Evolutionary conservation across 768 basidiomycete species (phyloP).

Genomic region (Mycena olivaceomarginata): DNA sequence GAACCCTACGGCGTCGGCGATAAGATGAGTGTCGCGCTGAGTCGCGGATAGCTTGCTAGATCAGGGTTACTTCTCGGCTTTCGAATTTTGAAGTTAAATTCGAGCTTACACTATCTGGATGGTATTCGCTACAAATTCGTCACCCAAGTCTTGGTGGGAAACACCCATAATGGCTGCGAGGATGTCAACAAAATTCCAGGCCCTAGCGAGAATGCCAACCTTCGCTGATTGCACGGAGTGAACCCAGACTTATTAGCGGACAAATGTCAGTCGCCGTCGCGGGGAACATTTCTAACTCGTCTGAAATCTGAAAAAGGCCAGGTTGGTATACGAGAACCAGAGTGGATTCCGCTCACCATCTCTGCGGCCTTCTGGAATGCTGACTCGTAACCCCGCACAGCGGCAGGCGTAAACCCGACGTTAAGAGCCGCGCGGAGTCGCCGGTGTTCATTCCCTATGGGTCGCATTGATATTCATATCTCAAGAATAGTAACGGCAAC

Average conservation of each 20-base stretch:
- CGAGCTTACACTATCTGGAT: not conserved
- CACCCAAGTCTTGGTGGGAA: not conserved
- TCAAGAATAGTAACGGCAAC: not conserved
- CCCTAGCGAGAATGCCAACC: not conserved
- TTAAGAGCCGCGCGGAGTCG: slow-evolving; percentile 38
- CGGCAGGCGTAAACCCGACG: not conserved
- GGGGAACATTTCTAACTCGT: not conserved
- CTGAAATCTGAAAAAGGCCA: not conserved
- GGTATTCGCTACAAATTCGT: not conserved
- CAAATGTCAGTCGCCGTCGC: not conserved
- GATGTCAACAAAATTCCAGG: not conserved
- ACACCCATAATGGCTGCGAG: not conserved
- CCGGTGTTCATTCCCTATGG: not conserved
- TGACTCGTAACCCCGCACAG: not conserved
- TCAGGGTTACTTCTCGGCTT: not conserved
- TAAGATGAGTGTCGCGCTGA: not conserved
- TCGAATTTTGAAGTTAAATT: not conserved
- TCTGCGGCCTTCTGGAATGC: slow-evolving; percentile 7
- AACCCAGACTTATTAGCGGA: not conserved
- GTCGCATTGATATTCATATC: too few relatives aligned
- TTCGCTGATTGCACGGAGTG: not conserved
- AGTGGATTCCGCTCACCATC: not conserved
- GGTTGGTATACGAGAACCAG: not conserved
- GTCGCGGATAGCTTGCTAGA: slow-evolving; percentile 4
- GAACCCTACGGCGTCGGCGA: slow-evolving; percentile 4